phyloP scores from a whole-genome alignment of 2,329 filamentous ascomycete species.

The Westerdykella sp. region DNA sequence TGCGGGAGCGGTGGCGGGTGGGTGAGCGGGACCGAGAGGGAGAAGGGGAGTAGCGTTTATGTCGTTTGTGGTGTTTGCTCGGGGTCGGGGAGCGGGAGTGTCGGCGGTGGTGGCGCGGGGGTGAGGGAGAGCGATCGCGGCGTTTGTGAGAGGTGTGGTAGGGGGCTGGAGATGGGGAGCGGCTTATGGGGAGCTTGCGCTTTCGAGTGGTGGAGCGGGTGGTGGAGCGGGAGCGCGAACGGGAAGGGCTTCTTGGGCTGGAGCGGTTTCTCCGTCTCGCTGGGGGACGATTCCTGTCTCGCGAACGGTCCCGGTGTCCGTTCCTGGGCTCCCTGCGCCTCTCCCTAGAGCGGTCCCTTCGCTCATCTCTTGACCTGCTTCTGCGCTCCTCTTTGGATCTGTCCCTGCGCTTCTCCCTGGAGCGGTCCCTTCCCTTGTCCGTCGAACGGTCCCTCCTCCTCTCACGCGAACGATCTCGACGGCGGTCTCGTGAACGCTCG shows the following conservation, averaged over 20 bases:
- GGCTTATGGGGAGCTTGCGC: slow-evolving; percentile 3
- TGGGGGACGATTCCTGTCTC: slow-evolving; percentile 6
- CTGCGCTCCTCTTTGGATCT: slow-evolving; percentile 3
- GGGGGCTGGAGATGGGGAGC: slow-evolving; percentile 6
- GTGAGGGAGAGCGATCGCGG: slow-evolving; percentile 17
- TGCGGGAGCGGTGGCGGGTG: slow-evolving; percentile 33
- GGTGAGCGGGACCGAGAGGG: slow-evolving; percentile 40
- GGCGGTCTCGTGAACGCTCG: slow-evolving; percentile 10
- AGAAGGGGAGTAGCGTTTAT: slow-evolving; percentile 21
- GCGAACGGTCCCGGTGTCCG: slow-evolving; percentile 4
- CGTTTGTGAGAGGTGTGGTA: slow-evolving; percentile 9
- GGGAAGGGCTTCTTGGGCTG: slow-evolving; percentile 6
- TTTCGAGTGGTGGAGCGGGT: slow-evolving; percentile 8
- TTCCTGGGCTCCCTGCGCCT: background rate
- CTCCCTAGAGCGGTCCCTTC: slow-evolving; percentile 10
- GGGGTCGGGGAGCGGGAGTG: slow-evolving; percentile 22
- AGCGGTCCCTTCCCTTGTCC: slow-evolving; percentile 7
- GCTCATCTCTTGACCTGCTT: slow-evolving; percentile 13
- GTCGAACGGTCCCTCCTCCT: slow-evolving; percentile 8
- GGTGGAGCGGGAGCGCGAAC: slow-evolving; percentile 10
- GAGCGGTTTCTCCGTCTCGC: slow-evolving; percentile 8
- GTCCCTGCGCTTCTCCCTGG: slow-evolving; percentile 5
- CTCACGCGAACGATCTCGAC: background rate
- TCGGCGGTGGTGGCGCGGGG: slow-evolving; percentile 20
- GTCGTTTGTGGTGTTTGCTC: slow-evolving; percentile 31